These are phyloP conservation scores for Eragrostis nindensis DNA, from an alignment of 176 grass and related monocot species.

Conservation along the genomic window DNA sequence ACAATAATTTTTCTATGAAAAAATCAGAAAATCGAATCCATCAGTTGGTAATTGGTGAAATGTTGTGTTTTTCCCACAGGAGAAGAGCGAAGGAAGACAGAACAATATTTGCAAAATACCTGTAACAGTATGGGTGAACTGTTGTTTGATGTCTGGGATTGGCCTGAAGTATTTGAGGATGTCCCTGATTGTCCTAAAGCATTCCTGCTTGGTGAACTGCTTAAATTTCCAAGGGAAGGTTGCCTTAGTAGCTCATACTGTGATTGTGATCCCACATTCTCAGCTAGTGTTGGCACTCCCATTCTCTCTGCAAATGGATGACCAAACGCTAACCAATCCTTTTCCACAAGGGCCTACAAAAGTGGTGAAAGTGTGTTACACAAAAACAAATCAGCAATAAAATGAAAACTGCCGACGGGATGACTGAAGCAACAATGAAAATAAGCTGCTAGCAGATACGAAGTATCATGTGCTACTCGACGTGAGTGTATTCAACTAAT, in stretches of 20 bases:
- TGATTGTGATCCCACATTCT: constrained; percentile 54
- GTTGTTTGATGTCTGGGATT: constrained; percentile 85
- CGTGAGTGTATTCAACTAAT: neutral
- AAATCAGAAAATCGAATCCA: constrained; percentile 29
- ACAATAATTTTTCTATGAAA: constrained; percentile 20
- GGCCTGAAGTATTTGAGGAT: constrained; percentile 53
- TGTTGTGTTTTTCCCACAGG: neutral
- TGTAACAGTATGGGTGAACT: constrained; percentile 92
- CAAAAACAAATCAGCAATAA: constrained; percentile 27
- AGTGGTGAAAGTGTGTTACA: constrained; percentile 38
- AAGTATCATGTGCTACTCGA: neutral
- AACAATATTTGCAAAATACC: constrained; percentile 56
- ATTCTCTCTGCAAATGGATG: constrained; percentile 97
- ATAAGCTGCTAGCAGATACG: constrained; percentile 21
- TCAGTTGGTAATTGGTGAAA: constrained; percentile 26
- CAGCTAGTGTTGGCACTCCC: constrained; percentile 84
- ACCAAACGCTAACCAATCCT: constrained; percentile 98
- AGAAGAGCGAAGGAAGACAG: neutral
- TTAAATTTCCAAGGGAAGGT: constrained; percentile 77
- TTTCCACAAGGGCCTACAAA: constrained; percentile 88
- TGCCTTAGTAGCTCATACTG: constrained; percentile 79
- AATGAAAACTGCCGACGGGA: neutral
- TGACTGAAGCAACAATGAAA: constrained; percentile 27
- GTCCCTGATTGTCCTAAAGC: constrained; percentile 59
- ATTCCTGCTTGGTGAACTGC: constrained; percentile 67